Evolutionary conservation across 1,284 basidiomycete species (phyloP).

Genomic region (Mycena sp.): DNA sequence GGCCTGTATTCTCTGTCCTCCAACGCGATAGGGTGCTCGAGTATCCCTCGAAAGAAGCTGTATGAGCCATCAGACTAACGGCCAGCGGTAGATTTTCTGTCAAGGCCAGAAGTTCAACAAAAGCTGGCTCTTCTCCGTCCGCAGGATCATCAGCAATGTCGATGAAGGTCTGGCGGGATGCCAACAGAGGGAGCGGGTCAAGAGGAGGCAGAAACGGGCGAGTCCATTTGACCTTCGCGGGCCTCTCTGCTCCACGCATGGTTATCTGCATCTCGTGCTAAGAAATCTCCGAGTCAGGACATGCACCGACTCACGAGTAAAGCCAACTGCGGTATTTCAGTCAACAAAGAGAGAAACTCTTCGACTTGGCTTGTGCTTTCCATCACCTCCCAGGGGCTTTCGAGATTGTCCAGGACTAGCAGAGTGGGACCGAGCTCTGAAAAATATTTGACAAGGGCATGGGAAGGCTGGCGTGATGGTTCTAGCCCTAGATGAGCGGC

Average conservation of each 20-base stretch:
- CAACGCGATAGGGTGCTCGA: neutral
- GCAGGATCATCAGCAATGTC: slow-evolving; percentile 25
- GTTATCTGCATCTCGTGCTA: slow-evolving; percentile 24
- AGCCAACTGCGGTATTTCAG: slow-evolving; percentile 30
- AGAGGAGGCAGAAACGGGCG: slow-evolving; percentile 34
- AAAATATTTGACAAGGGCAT: neutral
- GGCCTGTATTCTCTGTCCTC: neutral
- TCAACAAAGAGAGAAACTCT: slow-evolving; percentile 32
- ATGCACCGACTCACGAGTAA: slow-evolving; percentile 30
- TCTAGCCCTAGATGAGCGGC: neutral
- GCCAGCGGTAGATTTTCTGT: slow-evolving; percentile 12
- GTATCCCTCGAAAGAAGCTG: slow-evolving; percentile 7
- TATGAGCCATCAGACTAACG: slow-evolving; percentile 5
- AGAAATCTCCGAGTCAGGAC: neutral
- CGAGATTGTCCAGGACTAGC: slow-evolving; percentile 42
- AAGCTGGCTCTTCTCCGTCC: neutral
- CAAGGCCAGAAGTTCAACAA: neutral
- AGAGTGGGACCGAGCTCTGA: slow-evolving; percentile 14
- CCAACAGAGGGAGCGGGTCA: slow-evolving; percentile 32
- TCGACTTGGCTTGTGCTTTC: slow-evolving; percentile 33
- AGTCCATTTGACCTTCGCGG: slow-evolving; percentile 36
- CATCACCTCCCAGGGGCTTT: slow-evolving; percentile 40
- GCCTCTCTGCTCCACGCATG: slow-evolving; percentile 41
- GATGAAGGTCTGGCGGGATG: slow-evolving; percentile 35
- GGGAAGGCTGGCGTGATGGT: neutral